A percentile compares a stretch with the other conserved stretches of the same genome.
Evolutionary conservation across 306 rosid genomes (phyloP).

Genomic region (Trifolium subterraneum): DNA sequence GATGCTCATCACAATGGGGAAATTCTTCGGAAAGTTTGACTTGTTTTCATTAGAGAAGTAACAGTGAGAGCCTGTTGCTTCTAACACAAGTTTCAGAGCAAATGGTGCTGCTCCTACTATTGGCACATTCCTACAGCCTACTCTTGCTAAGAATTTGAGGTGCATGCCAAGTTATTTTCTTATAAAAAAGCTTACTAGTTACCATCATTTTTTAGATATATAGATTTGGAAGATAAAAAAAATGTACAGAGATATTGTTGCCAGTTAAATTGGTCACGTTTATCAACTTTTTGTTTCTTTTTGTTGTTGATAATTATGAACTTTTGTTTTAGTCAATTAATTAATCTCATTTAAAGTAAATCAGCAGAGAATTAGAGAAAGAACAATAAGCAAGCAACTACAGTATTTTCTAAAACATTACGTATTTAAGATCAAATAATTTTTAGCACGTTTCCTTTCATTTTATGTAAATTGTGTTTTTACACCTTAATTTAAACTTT

Average conservation of each 20-base stretch:
- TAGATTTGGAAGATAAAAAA: neutral
- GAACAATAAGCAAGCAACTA: neutral
- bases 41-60: neutral
- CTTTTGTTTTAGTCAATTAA: neutral
- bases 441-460: neutral
- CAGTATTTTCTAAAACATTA: too few relatives aligned
- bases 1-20: neutral
- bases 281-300: conserved; percentile 8
- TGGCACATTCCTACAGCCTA: neutral
- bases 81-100: conserved; percentile 1
- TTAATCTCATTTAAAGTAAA: neutral
- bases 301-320: too few relatives aligned
- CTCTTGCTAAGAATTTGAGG: conserved; percentile 14
- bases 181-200: neutral
- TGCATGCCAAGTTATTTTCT: conserved; percentile 1
- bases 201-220: neutral
- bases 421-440: neutral
- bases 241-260: neutral
- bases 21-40: conserved; percentile 4
- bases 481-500: neutral
- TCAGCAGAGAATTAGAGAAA: neutral
- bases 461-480: neutral
- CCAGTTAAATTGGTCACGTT: neutral
- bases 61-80: neutral
- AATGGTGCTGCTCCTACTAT: neutral